These are phyloP conservation scores for Debaryomyces prosopidis DNA, from an alignment of 805 yeast genomes.

Conservation along the genomic window DNA sequence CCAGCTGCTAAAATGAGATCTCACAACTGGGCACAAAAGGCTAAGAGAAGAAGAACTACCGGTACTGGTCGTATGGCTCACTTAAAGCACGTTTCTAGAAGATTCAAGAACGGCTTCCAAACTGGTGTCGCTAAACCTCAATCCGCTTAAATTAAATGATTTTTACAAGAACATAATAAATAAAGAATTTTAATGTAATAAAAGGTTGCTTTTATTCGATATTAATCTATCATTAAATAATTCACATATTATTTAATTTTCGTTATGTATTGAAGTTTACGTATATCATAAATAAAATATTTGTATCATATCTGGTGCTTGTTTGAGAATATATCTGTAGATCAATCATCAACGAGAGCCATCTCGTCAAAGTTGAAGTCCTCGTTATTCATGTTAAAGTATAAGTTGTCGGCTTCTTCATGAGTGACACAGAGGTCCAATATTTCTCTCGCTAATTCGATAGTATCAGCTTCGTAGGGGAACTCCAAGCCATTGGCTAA, in stretches of 20 bases:
- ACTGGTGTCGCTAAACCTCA: conserved; percentile 73
- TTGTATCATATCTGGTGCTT: conserved; percentile 1
- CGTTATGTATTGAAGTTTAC: conserved; percentile 1
- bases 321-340: not conserved
- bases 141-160: conserved; percentile 51
- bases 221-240: not conserved
- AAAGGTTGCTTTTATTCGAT: conserved; percentile 2
- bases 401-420: conserved; percentile 78
- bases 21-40: conserved; percentile 99
- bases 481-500: conserved; percentile 62
- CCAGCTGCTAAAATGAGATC: conserved; percentile 99
- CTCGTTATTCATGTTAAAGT: conserved; percentile 59
- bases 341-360: conserved; percentile 16
- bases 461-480: conserved; percentile 59
- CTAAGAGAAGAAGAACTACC: conserved; percentile 99
- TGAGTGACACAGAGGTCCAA: conserved; percentile 67
- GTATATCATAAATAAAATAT: conserved; percentile 2
- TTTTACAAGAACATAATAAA: conserved; percentile 6
- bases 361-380: conserved; percentile 22
- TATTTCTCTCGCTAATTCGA: conserved; percentile 70
- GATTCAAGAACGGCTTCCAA: conserved; percentile 99
- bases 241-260: not conserved
- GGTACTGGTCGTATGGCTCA: conserved; percentile 99
- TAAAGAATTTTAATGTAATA: conserved; percentile 1
- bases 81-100: conserved; percentile 96